Percentiles rank a stretch among this genome's conserved stretches.
phyloP scores from a whole-genome alignment of 441 rosid species.

The Erodium trifolium region DNA sequence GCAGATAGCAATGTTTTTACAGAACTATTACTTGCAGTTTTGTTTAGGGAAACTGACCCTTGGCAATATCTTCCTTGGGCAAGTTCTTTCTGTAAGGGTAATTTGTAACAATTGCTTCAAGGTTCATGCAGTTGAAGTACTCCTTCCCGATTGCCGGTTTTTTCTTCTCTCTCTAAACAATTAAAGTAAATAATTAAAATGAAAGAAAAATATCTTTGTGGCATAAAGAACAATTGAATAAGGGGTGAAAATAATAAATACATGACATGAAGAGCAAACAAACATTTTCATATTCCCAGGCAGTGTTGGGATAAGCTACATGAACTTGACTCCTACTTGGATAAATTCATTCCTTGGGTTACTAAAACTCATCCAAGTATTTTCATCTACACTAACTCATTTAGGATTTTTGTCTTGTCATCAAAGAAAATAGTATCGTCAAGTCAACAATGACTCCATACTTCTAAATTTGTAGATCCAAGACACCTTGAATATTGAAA shows the following conservation, averaged over 20 bases:
- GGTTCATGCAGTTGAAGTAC: slow-evolving; percentile 87
- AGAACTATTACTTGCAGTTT: slow-evolving; percentile 6
- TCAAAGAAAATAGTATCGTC: background rate
- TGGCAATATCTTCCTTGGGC: slow-evolving; percentile 62
- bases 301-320: background rate
- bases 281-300: background rate
- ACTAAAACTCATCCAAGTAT: background rate
- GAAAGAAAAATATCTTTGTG: slow-evolving; percentile 17
- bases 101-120: slow-evolving; percentile 79
- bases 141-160: slow-evolving; percentile 88
- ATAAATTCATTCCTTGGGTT: background rate
- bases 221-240: background rate
- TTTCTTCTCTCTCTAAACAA: slow-evolving; percentile 79
- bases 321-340: background rate
- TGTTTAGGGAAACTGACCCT: slow-evolving; percentile 45
- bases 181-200: slow-evolving; percentile 20
- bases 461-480: background rate
- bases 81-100: slow-evolving; percentile 86
- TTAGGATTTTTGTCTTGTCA: background rate
- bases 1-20: slow-evolving; percentile 6
- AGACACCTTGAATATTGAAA: background rate
- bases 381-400: background rate
- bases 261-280: background rate
- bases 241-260: background rate
- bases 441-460: background rate